Evolutionary conservation across 2,329 filamentous ascomycete genomes (phyloP), one percentile per base, ranked within the genome.

Genomic region (Pseudogymnoascus destructans): DNA sequence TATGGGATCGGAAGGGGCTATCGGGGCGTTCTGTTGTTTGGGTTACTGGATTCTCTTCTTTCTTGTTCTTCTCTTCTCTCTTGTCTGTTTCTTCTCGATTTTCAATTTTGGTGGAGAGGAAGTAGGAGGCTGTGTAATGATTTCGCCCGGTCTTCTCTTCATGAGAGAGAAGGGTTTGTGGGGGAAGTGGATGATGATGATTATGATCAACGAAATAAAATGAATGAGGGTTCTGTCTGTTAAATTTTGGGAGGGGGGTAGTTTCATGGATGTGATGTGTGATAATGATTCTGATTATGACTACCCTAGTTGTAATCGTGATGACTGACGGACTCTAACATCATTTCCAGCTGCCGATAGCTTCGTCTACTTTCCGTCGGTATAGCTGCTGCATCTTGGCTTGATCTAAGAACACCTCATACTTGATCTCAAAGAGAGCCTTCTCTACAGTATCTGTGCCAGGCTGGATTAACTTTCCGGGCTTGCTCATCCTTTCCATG

Each of bases 401-500:
- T 77, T 95, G 89, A 72, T 96, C 88, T 59, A 97, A 73, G 76
- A 97, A 97, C n/a, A 98, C 82, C 68, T 89, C 85, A 70, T 96
- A 98, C 77, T 98, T 98, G 62, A 85, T 86, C 65, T 87, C 78
- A 57, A 98, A 75, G 64, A 98, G 73, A 68, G 81, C 82, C 77
- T 87, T 91, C 76, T 95, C 86, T 9, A 79, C 79, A 60, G 75
- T 73, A 69, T 95, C 81, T 57, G 77, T 80, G 19, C 83, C 83
- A 0, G 92, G 90, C 70, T 84, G 78, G 1, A 96, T 86, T 55
- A 90, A 81, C 66, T 85, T 88, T 30, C 92, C 93, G 7, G 89
- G 86, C 77, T 96, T 95, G 74, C 88, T 95, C 85, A 96, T 93
- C 59, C 90, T 82, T 71, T 95, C 89, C 93, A 98, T 98, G 70